Evolutionary conservation across 2,329 filamentous ascomycete species (phyloP), one percentile per base, ranked within the genome.

Genomic region (Davidsoniella australis): DNA sequence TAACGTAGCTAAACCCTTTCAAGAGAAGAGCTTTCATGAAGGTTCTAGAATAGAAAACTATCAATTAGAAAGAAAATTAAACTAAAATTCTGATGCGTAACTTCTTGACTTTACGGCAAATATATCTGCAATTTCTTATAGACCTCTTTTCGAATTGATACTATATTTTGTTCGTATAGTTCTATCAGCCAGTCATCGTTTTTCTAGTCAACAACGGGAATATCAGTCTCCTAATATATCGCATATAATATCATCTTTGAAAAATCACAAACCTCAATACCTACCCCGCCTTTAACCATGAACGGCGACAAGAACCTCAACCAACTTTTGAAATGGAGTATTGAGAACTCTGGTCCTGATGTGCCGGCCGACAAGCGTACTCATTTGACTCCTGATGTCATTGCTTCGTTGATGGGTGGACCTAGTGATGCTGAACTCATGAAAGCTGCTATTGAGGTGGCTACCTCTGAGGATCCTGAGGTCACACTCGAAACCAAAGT

Each of bases 361-460:
- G 54, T 60, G 55, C 54, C 61, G 33, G 56, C 60, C n/a, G 58
- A 64, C 18, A 60, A 58, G 53, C 61, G 56, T 47, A 62, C 64
- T 54, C 59, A 68, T 51, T 70, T 91, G 55, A 79, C 79, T 58
- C 72, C 82, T 14, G 78, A 86, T 51, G 72, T 81, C 51, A 72
- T 95, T 53, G 75, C 76, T 41, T 71, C 82, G 12, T 72, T 95
- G 49, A 73, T 93, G 60, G 87, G 87, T 64, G 86, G 86, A 60
- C 85, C 85, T 40, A 86, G 82, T 2, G 89, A 98, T 55, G 87
- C 91, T 18, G 86, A 96, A 54, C 75, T 93, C 48, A 96, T 98
- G 91, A 78, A 77, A 58, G 77, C 82, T 47, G 73, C 83, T 55
- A 94, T 98, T 78, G 72, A 73, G 24, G 77, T 83, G 50, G 81